Base-by-base conservation (phyloP, 1,139 yeast genomes). In the Hemisphaericaspora lyxosophila region DNA sequence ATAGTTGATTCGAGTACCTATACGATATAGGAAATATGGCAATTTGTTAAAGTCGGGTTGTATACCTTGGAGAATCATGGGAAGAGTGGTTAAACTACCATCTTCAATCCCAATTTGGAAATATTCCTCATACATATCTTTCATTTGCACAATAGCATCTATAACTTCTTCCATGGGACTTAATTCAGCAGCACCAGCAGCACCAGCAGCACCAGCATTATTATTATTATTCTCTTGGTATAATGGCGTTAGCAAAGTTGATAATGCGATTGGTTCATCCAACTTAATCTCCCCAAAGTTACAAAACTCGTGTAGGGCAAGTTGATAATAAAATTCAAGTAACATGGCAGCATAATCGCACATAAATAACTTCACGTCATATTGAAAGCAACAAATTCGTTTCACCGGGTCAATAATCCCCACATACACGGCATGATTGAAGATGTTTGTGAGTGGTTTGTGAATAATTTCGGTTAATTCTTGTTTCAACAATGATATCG, bases 111-210 rank as follows among this genome's bases (percentile, higher is more conserved):
- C 62, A 4, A 90, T 68, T 11, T 73, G 70, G 55, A 89, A 92
- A 51, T 94, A 92, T 48, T 90, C 97, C 7, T 62, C 54, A 38
- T 85, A 69, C 98, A 94, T 92, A 11, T 82, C 89, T 27, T 63
- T 64, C 85, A 83, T 82, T 1, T 54, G 57, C 31, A 66, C 51
- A 2, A 84, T 48, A 0, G 42, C 47, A 1, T 41, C 49, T 2
- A 64, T 53, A 0, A 66, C 50, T 8, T 38, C 41, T 1, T 51
- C 49, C 24, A 37, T 49, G 8, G 58, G 54, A 9, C 36, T 39
- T 14, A 59, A 45, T 16, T 33, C 36, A 13, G 8, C 6, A n/a
- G n/a, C n/a, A n/a, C n/a, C n/a, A n/a, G n/a, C n/a, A n/a, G n/a
- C n/a, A n/a, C n/a, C n/a, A n/a, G n/a, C n/a, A n/a, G n/a, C n/a